Evolutionary conservation across 2,329 filamentous ascomycete genomes (phyloP), one percentile per base, ranked within the genome.

Genomic region (Hypocrella siamensis): DNA sequence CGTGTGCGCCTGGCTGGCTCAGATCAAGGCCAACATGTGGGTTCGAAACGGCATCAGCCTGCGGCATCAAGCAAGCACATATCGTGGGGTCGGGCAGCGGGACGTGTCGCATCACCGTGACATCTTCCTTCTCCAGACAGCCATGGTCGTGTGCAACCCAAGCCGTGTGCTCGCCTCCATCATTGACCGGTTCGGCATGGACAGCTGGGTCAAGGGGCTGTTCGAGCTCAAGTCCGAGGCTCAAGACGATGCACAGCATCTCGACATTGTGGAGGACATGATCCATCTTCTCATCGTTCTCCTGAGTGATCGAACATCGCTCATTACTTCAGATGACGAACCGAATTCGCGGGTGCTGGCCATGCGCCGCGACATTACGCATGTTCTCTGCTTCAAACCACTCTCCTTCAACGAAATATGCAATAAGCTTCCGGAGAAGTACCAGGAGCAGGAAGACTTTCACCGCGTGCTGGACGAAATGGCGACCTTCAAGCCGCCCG

Each of bases 11-110:
- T 98, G 90, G 90, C 64, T 98, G 19, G 82, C 90, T 5, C 92
- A 98, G 58, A 96, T 98, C 75, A 93, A 93, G 53, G 85, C 88
- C 14, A 83, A 85, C 31, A 93, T 96, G 76, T 98, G 92, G 90
- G 88, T 98, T 40, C 76, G 90, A 34, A 98, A 98, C 49, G 90
- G 90, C 3, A 84, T 98, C 48, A 96, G 88, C 45, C 68, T 98
- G 31, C 75, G 88, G 25, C 90, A 98, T 51, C 90, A 98, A 54
- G 90, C 92, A 51, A 80, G 80, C 32, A 90, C 86, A 14, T 98
- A 98, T 51, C 77, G 85, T 12, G 86, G 84, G 26, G 84, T 94
- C 11, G 74, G 75, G 9, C 83, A 92, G 46, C 70, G 90, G 41
- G 90, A 98, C 52, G 81, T 94, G 15, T 85, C 84, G 2, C 88